Evolutionary conservation across 2,329 filamentous ascomycete genomes (phyloP).

Genomic region (Drechslerella coelobrocha): DNA sequence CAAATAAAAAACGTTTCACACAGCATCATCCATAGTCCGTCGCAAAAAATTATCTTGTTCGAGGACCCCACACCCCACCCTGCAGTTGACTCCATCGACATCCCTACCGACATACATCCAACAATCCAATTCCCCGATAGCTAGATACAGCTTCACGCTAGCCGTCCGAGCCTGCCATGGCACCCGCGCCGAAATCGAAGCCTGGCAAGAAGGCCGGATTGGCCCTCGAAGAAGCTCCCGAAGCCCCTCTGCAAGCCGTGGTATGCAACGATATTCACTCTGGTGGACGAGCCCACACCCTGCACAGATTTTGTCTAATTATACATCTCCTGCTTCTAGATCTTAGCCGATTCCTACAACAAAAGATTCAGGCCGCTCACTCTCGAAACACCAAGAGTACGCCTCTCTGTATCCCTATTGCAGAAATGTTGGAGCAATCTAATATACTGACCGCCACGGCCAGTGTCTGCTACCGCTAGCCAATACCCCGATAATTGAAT

Average conservation of each 20-base stretch:
- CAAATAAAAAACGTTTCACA: too few relatives aligned
- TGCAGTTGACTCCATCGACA: too few relatives aligned
- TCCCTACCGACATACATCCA: background rate
- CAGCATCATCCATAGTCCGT: too few relatives aligned
- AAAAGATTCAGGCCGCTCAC: constrained; percentile 89
- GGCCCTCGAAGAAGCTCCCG: background rate
- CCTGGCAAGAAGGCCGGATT: constrained; percentile 5
- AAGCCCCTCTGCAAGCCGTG: constrained; percentile 3
- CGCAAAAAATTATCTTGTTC: too few relatives aligned
- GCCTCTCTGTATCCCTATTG: constrained; percentile 56
- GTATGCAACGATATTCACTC: background rate
- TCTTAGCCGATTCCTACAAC: constrained; percentile 94
- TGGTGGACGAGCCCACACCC: background rate
- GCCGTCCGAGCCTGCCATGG: background rate
- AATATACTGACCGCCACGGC: constrained; percentile 6
- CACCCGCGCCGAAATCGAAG: background rate
- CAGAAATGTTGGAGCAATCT: background rate
- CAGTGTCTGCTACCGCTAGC: constrained; percentile 91
- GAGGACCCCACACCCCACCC: too few relatives aligned
- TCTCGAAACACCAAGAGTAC: constrained; percentile 82
- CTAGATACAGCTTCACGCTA: background rate
- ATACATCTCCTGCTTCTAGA: constrained; percentile 60
- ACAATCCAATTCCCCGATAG: background rate
- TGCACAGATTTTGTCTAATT: background rate
- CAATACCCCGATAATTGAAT: constrained; percentile 94